Percentiles rank a stretch among this genome's conserved stretches.
Conservation (phyloP, 805 yeast genomes). For the Kazachstania psychrophila region DNA sequence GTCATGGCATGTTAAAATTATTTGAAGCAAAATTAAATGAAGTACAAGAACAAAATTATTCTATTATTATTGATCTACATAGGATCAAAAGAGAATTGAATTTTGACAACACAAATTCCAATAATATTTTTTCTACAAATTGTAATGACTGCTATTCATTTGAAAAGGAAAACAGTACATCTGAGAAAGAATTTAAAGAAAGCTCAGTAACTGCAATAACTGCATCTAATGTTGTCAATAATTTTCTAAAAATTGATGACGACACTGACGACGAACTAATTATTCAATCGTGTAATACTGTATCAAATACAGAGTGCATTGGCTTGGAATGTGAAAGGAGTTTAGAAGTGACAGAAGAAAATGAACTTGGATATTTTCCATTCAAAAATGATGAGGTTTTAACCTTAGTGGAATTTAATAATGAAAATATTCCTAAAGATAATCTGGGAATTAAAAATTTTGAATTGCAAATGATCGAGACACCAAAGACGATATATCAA, state of each 20-base stretch:
- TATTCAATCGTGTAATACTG: too few relatives aligned
- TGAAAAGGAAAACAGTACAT: too few relatives aligned
- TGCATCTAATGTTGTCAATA: not conserved
- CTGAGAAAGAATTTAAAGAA: too few relatives aligned
- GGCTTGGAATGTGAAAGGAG: too few relatives aligned
- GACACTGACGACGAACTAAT: not conserved
- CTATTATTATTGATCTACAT: slow-evolving; percentile 13
- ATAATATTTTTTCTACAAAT: not conserved
- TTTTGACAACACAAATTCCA: not conserved
- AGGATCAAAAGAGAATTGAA: slow-evolving; percentile 9
- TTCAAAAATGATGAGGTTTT: too few relatives aligned
- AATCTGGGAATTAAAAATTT: slow-evolving; percentile 1
- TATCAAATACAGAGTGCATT: too few relatives aligned
- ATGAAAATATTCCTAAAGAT: too few relatives aligned
- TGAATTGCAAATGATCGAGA: slow-evolving; percentile 26
- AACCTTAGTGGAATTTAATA: too few relatives aligned
- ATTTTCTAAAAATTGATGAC: not conserved
- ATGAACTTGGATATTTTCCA: too few relatives aligned
- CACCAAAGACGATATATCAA: slow-evolving; percentile 27
- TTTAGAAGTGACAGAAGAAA: too few relatives aligned
- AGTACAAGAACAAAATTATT: slow-evolving; percentile 16
- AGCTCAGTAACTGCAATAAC: not conserved
- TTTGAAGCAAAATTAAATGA: slow-evolving; percentile 12
- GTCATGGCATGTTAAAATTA: slow-evolving; percentile 8
- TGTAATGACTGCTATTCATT: too few relatives aligned